phyloP scores from a whole-genome alignment of 768 basidiomycete genomes.

The Sporobolomyces phaffii region DNA sequence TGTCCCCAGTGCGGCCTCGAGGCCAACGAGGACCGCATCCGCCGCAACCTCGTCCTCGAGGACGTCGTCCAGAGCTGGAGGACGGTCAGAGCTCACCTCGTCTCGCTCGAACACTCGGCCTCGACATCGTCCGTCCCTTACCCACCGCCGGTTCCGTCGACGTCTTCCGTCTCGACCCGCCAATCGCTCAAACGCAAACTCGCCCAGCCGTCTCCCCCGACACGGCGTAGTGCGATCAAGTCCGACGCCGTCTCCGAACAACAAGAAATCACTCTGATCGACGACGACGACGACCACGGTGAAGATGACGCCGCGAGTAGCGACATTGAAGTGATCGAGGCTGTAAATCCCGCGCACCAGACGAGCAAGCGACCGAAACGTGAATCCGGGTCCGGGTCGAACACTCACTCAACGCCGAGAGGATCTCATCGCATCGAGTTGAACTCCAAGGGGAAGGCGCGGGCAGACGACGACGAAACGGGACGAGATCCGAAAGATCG shows the following conservation, averaged over 20 bases:
- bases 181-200: constrained; percentile 15
- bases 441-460: background rate
- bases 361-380: background rate
- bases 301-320: constrained; percentile 1
- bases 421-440: too few species aligned
- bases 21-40: constrained; percentile 14
- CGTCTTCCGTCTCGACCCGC: background rate
- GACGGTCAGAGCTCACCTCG: constrained; percentile 8
- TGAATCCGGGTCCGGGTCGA: too few species aligned
- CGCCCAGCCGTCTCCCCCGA: background rate
- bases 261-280: background rate
- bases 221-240: background rate
- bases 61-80: constrained; percentile 43
- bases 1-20: constrained; percentile 10
- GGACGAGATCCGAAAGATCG: constrained; percentile 15
- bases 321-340: constrained; percentile 9
- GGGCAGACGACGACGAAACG: background rate
- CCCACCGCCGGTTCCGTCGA: background rate
- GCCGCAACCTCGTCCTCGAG: constrained; percentile 7
- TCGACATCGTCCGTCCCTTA: background rate
- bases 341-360: background rate
- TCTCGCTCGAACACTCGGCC: constrained; percentile 1
- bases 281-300: background rate
- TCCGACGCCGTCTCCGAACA: background rate
- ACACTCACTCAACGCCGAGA: too few species aligned